Evolutionary conservation across 139 green algal species (phyloP).

Genomic region (Micractinium conductrix): DNA sequence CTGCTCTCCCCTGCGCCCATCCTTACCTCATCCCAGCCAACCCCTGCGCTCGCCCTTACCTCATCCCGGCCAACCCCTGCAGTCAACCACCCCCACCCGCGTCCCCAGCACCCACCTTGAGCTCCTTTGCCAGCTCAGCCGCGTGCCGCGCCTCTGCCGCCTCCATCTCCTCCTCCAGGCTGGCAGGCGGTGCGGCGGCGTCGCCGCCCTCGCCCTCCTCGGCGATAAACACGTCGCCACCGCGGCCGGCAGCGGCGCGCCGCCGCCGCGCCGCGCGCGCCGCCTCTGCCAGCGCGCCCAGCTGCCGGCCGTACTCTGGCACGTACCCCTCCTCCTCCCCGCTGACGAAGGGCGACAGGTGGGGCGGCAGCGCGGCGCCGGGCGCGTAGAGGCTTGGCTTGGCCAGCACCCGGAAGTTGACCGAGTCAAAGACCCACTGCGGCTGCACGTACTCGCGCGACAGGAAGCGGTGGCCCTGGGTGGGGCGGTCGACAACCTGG

Average conservation of each 20-base stretch:
- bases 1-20: background rate
- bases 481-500: constrained; percentile 80
- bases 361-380: constrained; percentile 84
- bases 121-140: constrained; percentile 75
- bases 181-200: constrained; percentile 19
- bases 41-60: no score
- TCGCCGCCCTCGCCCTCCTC: constrained; percentile 44
- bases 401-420: constrained; percentile 88
- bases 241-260: constrained; percentile 47
- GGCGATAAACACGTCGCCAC: constrained; percentile 47
- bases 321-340: constrained; percentile 94
- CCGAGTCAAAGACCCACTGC: constrained; percentile 97
- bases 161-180: constrained; percentile 45
- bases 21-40: background rate
- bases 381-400: constrained; percentile 80
- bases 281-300: constrained; percentile 86
- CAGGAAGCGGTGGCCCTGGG: constrained; percentile 68
- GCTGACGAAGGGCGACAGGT: constrained; percentile 98
- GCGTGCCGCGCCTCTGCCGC: constrained; percentile 59
- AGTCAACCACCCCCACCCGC: background rate
- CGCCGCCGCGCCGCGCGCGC: constrained; percentile 63
- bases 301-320: constrained; percentile 87
- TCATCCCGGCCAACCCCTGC: background rate
- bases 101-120: constrained; percentile 31
- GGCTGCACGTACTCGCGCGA: constrained; percentile 95